Base-by-base conservation (phyloP, 768 basidiomycete species). In the Leccinum sublutescens region DNA sequence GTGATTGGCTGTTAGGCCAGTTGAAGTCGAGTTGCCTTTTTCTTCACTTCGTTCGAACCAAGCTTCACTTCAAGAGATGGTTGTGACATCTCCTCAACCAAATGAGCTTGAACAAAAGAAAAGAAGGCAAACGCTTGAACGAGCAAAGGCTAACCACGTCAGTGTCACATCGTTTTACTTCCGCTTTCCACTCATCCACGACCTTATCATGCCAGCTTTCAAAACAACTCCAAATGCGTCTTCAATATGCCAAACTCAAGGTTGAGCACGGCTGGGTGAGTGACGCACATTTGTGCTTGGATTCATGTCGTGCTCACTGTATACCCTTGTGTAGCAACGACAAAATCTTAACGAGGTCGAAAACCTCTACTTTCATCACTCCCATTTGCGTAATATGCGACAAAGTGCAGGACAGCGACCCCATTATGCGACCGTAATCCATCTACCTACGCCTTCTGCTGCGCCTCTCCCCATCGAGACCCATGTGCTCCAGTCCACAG, bases 251-350 rank as follows among this genome's bases (percentile, higher is more conserved):
- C 14, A 79, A 82, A 68, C 76, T 91, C 58, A 91, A 91, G 68
- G 89, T 91, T 52, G 88, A 91, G 62, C 81, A 89, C 68, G 89
- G 89, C 48, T 91, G 89, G 89, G 89, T 89, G 69, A 45, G 85
- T 76, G 3, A 5, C 50, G n/a, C 6, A 34, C 21, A 52, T 59
- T 15, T 29, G 5, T 38, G 7, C 17, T 51, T n/a, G 23, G 3
- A n/a, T 33, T 7, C 11, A 4, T 47, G n/a, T 23, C 21, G 3
- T 56, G 14, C 45, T 66, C 51, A 59, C 50, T 27, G 10, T 15
- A 36, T 36, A 52, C 49, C 14, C 50, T 50, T 19, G 34, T 27
- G 10, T 67, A 89, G 88, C 87, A 89, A 85, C 82, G 84, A 59
- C 89, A 91, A 72, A 89, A 80, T 50, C 73, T 91, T 54, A 89